These are phyloP conservation scores for Ustilago esculenta DNA, from an alignment of 1,284 basidiomycete species.

Conservation along the genomic window DNA sequence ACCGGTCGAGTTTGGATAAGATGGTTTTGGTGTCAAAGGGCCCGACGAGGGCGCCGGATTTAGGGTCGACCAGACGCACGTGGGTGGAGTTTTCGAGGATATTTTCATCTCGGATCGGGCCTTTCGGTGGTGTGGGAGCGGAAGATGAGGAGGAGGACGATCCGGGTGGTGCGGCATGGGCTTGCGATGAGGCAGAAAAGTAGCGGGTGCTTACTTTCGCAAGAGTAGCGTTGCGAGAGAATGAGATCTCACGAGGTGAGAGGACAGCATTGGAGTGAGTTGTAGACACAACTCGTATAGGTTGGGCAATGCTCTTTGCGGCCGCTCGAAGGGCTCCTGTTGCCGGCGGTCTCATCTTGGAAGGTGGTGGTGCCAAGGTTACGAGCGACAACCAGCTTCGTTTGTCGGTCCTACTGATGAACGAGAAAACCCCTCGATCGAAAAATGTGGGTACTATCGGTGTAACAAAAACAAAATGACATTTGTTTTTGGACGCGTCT, in stretches of 20 bases:
- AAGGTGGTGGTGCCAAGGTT: neutral
- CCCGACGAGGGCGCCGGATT: conserved; percentile 50
- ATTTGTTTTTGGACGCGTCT: conserved; percentile 7
- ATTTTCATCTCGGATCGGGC: conserved; percentile 33
- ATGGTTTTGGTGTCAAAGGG: conserved; percentile 46
- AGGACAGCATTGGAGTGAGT: neutral
- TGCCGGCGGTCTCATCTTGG: conserved; percentile 12
- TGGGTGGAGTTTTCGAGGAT: conserved; percentile 25
- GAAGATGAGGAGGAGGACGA: conserved; percentile 4
- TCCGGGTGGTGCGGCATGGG: neutral
- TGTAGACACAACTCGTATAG: neutral
- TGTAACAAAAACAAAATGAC: neutral
- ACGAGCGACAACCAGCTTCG: too few species aligned
- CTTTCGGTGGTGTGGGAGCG: neutral
- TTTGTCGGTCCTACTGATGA: too few species aligned
- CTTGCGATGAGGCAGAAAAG: too few species aligned
- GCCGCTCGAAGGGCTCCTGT: neutral
- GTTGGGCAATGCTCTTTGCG: neutral
- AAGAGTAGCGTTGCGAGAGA: too few species aligned
- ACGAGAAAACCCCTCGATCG: too few species aligned
- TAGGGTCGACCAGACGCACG: conserved; percentile 56
- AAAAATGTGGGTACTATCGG: neutral
- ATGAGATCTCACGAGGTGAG: too few species aligned
- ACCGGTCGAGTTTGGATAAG: conserved; percentile 52
- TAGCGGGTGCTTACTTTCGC: neutral